Percentiles rank a stretch among this genome's conserved stretches.
phyloP scores from a whole-genome alignment of 2,329 filamentous ascomycete genomes.

The Allantophomopsis lycopodina region DNA sequence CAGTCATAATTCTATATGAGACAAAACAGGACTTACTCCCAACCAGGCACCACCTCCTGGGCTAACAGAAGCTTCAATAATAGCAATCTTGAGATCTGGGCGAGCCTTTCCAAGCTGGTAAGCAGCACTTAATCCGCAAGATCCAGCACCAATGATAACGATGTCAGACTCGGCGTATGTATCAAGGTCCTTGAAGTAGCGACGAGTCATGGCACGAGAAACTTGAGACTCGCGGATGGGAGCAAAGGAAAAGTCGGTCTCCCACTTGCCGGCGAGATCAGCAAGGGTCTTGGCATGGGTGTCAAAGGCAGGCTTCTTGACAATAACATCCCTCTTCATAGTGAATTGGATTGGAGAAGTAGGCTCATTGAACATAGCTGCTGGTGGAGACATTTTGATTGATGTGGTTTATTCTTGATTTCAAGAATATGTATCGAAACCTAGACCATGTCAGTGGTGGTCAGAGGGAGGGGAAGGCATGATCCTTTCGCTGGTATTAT shows the following conservation, averaged over 20 bases:
- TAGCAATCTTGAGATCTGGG: slow-evolving; percentile 82
- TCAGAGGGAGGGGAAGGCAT: slow-evolving; percentile 52
- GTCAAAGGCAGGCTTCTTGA: slow-evolving; percentile 33
- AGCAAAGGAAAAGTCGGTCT: slow-evolving; percentile 57
- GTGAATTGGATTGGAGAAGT: slow-evolving; percentile 11
- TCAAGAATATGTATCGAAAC: slow-evolving; percentile 14
- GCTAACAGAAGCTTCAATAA: slow-evolving; percentile 77
- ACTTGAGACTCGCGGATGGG: slow-evolving; percentile 88
- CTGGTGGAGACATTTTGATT: slow-evolving; percentile 63
- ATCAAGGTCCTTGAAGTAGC: slow-evolving; percentile 86
- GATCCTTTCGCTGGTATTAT: slow-evolving; percentile 99
- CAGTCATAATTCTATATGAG: too few relatives aligned
- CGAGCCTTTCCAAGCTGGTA: slow-evolving; percentile 74
- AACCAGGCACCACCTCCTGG: slow-evolving; percentile 87
- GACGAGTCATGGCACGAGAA: slow-evolving; percentile 82
- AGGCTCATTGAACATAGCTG: slow-evolving; percentile 44
- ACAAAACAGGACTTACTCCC: slow-evolving; percentile 25
- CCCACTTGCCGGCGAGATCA: slow-evolving; percentile 65
- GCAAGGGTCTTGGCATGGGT: slow-evolving; percentile 30
- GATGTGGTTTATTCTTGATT: slow-evolving; percentile 9
- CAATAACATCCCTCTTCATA: slow-evolving; percentile 19
- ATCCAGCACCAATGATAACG: slow-evolving; percentile 84
- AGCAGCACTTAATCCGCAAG: slow-evolving; percentile 73
- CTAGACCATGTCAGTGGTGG: slow-evolving; percentile 26
- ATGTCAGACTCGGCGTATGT: slow-evolving; percentile 84